A percentile compares a stretch with the other conserved stretches of the same genome.
phyloP scores from a whole-genome alignment of 129 eudicot species.

The carrot (Daucus carota) region DH1_v3.0 NC_030385.2:27058001-27058500 shows the following conservation, averaged over 20 bases:
- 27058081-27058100: conserved; percentile 71
- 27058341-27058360: conserved; percentile 88
- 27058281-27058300: not conserved
- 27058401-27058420: conserved; percentile 90
- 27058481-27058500: conserved; percentile 96
- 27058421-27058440: conserved; percentile 85
- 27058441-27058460: conserved; percentile 69
- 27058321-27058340: conserved; percentile 11
- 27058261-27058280: not conserved
- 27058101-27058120: conserved; percentile 78
- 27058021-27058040: conserved; percentile 82
- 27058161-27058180: conserved; percentile 90
- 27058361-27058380: conserved; percentile 55
- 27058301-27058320: not conserved
- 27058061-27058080: conserved; percentile 65
- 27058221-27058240: not conserved
- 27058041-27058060: conserved; percentile 63
- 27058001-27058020: conserved; percentile 81
- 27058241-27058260: not conserved
- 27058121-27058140: conserved; percentile 58
- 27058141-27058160: conserved; percentile 76
- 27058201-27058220: not conserved
- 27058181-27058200: not conserved
- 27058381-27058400: conserved; percentile 63
- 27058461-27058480: conserved; percentile 84